These are phyloP conservation scores for Areca catechu DNA, from an alignment of 176 grass and related monocot species.

Conservation along the genomic window DNA sequence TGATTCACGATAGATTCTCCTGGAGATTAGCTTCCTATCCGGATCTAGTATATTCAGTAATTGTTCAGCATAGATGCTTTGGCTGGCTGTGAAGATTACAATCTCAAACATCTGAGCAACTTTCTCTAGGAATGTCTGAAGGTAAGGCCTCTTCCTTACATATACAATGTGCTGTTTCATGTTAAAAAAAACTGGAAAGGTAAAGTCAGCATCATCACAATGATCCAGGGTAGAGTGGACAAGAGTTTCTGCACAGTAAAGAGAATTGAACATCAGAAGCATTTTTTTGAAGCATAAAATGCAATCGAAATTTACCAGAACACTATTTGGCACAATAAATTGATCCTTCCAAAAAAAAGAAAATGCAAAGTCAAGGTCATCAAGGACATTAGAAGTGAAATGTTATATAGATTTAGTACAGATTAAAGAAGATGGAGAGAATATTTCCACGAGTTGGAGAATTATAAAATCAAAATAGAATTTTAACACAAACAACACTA, in stretches of 20 bases:
- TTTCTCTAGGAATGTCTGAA: constrained; percentile 81
- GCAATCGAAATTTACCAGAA: too few species aligned
- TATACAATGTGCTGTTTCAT: constrained; percentile 83
- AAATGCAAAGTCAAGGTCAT: too few species aligned
- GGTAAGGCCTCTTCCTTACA: constrained; percentile 74
- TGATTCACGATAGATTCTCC: constrained; percentile 74
- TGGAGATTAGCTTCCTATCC: constrained; percentile 64
- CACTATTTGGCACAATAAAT: too few species aligned
- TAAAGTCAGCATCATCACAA: constrained; percentile 61
- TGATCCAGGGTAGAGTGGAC: constrained; percentile 83
- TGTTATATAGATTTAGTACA: too few species aligned
- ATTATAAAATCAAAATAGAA: too few species aligned
- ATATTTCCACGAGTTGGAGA: too few species aligned
- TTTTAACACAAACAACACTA: too few species aligned
- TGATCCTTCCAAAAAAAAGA: too few species aligned
- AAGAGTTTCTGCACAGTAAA: constrained; percentile 70
- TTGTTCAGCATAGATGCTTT: constrained; percentile 80
- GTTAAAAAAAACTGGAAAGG: constrained; percentile 77
- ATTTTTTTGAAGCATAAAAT: too few species aligned
- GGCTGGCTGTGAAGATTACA: constrained; percentile 94
- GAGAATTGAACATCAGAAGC: too few species aligned
- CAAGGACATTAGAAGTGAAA: too few species aligned
- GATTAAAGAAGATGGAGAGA: too few species aligned
- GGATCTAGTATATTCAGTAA: constrained; percentile 87
- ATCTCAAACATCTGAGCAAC: constrained; percentile 85